These are phyloP conservation scores for Morella rubra DNA, from an alignment of 306 rosid genomes.

Conservation along the genomic window DNA sequence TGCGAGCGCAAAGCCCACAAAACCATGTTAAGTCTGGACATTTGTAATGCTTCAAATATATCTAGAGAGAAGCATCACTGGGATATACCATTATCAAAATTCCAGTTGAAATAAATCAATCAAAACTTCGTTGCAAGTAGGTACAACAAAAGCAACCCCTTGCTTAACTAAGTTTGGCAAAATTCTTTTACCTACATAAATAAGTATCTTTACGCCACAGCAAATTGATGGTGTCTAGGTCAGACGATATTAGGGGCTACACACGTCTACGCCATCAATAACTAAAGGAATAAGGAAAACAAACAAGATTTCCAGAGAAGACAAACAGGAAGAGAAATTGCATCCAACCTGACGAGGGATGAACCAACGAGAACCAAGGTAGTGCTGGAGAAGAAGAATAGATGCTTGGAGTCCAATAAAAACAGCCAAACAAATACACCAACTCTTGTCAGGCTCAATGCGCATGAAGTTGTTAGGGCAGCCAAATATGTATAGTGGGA, in stretches of 20 bases:
- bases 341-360: slow-evolving; percentile 88
- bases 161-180: not conserved
- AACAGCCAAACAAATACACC: slow-evolving; percentile 70
- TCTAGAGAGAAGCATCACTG: not conserved
- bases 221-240: not conserved
- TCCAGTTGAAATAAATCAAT: not conserved
- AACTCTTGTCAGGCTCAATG: slow-evolving; percentile 68
- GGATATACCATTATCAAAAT: not conserved
- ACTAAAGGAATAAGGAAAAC: not conserved
- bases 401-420: slow-evolving; percentile 76
- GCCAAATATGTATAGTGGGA: slow-evolving; percentile 83
- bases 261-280: not conserved
- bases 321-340: slow-evolving; percentile 3
- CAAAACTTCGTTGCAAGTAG: not conserved
- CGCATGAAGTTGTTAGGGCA: slow-evolving; percentile 98
- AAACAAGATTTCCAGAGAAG: not conserved
- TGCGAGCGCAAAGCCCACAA: not conserved
- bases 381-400: slow-evolving; percentile 90
- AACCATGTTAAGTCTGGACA: not conserved
- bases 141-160: not conserved
- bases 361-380: slow-evolving; percentile 95
- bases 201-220: not conserved
- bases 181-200: not conserved
- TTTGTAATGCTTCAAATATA: not conserved
- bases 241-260: not conserved